Evolutionary conservation across 2,329 filamentous ascomycete genomes (phyloP).

Genomic region (Rhinocladiella mackenziei): DNA sequence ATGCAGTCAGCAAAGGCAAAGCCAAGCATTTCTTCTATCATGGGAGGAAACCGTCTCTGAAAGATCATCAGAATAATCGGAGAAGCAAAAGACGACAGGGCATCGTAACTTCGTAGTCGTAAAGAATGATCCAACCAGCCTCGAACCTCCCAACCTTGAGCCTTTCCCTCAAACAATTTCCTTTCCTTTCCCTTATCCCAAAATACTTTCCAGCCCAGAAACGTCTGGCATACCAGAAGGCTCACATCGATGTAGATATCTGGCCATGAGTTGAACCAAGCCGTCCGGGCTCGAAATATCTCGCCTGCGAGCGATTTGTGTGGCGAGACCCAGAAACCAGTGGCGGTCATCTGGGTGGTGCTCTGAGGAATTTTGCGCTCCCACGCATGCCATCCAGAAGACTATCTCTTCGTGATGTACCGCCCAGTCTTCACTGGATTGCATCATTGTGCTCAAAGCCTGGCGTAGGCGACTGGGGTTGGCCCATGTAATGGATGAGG

Average conservation of each 20-base stretch:
- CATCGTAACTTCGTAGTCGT: too few species aligned
- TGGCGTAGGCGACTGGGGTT: conserved; percentile 4
- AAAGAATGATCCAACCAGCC: too few species aligned
- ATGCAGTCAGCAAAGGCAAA: too few species aligned
- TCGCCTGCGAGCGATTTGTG: neutral
- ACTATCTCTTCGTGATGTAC: conserved; percentile 12
- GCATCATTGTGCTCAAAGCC: neutral
- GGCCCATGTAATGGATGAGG: conserved; percentile 7
- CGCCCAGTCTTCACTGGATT: conserved; percentile 2
- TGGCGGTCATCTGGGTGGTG: conserved; percentile 1
- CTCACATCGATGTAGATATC: conserved; percentile 18
- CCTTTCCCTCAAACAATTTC: too few species aligned
- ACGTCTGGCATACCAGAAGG: conserved; percentile 8
- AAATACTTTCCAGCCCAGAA: conserved; percentile 6
- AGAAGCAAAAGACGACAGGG: too few species aligned
- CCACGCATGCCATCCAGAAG: conserved; percentile 18
- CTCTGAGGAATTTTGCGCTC: conserved; percentile 3
- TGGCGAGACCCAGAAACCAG: conserved; percentile 14
- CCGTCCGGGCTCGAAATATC: conserved; percentile 2
- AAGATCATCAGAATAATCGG: too few species aligned
- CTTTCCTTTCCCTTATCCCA: too few species aligned
- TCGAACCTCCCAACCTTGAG: too few species aligned
- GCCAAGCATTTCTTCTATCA: too few species aligned
- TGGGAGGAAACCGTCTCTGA: too few species aligned
- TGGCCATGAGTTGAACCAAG: conserved; percentile 11